phyloP scores from a whole-genome alignment of 2,329 filamentous ascomycete genomes.

The Aspergillus arachidicola region DNA sequence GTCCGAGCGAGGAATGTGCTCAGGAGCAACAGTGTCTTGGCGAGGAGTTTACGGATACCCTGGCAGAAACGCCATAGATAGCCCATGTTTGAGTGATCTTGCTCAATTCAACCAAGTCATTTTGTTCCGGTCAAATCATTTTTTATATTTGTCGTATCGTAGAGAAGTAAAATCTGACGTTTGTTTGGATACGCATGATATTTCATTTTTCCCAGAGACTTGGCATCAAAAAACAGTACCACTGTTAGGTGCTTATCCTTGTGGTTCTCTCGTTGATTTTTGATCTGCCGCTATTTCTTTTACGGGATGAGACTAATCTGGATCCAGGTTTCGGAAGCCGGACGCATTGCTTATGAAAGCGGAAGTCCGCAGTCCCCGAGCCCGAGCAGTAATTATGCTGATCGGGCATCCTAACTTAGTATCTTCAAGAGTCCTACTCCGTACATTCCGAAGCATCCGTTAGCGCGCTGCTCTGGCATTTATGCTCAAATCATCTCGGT shows the following conservation, averaged over 20 bases:
- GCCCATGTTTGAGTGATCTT: conserved; percentile 23
- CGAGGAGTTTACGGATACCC: conserved; percentile 26
- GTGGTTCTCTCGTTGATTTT: no score
- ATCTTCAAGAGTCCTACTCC: background rate
- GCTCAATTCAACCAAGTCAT: conserved; percentile 14
- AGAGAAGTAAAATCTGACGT: background rate
- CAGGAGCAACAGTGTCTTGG: conserved; percentile 24
- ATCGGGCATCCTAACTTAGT: background rate
- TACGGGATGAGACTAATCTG: background rate
- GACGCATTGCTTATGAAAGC: background rate
- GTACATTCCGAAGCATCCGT: background rate
- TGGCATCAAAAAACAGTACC: no score
- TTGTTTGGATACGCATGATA: no score
- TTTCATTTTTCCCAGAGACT: no score
- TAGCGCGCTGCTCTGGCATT: no score
- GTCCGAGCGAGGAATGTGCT: conserved; percentile 23
- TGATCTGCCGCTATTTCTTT: no score
- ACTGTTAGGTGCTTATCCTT: no score
- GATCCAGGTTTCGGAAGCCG: background rate
- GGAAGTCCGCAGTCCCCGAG: background rate
- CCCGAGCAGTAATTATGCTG: background rate
- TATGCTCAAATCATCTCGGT: no score
- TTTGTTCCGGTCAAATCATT: conserved; percentile 7
- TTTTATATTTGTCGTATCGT: background rate
- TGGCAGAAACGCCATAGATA: conserved; percentile 30